phyloP scores from a whole-genome alignment of 768 basidiomycete species.

The Cytidiella melzeri region DNA sequence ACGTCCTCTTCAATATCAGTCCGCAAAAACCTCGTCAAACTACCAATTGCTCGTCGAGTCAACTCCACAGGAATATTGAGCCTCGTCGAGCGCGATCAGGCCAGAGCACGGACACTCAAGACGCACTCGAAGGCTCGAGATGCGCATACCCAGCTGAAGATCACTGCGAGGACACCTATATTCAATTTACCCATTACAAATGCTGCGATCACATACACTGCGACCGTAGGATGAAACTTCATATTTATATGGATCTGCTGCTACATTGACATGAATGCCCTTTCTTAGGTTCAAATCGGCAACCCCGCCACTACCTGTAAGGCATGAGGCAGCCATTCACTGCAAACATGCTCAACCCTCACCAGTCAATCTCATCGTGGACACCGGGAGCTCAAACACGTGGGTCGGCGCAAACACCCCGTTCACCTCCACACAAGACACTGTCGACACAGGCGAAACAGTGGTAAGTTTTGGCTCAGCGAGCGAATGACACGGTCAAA shows the following conservation, averaged over 20 bases:
- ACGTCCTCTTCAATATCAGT: conserved; percentile 20
- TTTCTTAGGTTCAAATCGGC: conserved; percentile 3
- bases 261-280: background rate
- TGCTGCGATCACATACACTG: conserved; percentile 2
- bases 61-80: conserved; percentile 44
- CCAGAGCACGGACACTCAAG: conserved; percentile 40
- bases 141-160: background rate
- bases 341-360: too few relatives aligned
- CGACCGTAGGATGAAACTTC: conserved; percentile 1
- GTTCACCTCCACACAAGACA: conserved; percentile 3
- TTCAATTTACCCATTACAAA: conserved; percentile 5
- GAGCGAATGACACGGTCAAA: background rate
- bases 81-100: conserved; percentile 44
- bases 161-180: too few relatives aligned
- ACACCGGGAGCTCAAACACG: conserved; percentile 14
- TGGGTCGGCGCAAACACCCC: conserved; percentile 11
- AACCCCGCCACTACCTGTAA: conserved; percentile 9
- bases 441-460: background rate
- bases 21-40: conserved; percentile 24
- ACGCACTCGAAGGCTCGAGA: conserved; percentile 3
- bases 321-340: too few relatives aligned
- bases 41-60: conserved; percentile 48
- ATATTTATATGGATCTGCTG: too few relatives aligned
- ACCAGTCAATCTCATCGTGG: conserved; percentile 9
- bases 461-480: background rate